A percentile compares a stretch with the other conserved stretches of the same genome.
Evolutionary conservation across 139 green algal genomes (phyloP).

Genomic region (Penium margaritaceum): DNA sequence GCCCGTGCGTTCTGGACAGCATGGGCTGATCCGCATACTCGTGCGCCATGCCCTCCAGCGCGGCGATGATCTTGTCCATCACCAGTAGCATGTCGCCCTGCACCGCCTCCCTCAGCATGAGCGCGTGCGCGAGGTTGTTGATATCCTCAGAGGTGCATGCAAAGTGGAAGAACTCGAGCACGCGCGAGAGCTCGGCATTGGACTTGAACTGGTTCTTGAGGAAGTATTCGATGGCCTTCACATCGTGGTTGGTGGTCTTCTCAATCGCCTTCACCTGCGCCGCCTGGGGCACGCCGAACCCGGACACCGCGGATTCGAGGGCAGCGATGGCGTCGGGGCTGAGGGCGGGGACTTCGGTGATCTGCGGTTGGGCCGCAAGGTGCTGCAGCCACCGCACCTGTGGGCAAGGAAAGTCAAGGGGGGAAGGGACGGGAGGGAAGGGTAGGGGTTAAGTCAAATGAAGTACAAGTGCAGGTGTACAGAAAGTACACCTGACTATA

Average conservation of each 20-base stretch:
- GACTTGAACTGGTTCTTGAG: constrained; percentile 73
- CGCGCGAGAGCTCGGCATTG: constrained; percentile 55
- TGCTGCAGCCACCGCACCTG: constrained; percentile 84
- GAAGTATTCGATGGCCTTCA: constrained; percentile 98
- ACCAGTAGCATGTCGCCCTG: constrained; percentile 51
- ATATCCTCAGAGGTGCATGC: constrained; percentile 97
- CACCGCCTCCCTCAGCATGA: constrained; percentile 87
- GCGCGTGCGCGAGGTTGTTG: constrained; percentile 95
- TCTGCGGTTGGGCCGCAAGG: constrained; percentile 65
- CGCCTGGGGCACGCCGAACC: constrained; percentile 63
- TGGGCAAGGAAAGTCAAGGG: not conserved
- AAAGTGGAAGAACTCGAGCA: constrained; percentile 95
- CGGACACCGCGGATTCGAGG: too few species aligned
- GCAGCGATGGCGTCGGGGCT: constrained; percentile 60
- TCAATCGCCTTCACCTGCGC: constrained; percentile 76
- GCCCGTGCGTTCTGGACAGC: constrained; percentile 91
- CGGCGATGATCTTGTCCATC: constrained; percentile 70
- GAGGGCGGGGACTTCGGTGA: constrained; percentile 79
- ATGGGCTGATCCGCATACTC: constrained; percentile 83
- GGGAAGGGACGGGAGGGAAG: too few species aligned
- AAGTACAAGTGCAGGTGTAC: too few species aligned
- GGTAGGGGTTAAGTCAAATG: not conserved
- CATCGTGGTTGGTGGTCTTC: constrained; percentile 95
- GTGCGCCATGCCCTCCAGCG: constrained; percentile 61
- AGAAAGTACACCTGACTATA: too few species aligned